These are phyloP conservation scores for Geotrichum armillariae DNA, from an alignment of 1,139 yeast genomes.

Conservation along the genomic window DNA sequence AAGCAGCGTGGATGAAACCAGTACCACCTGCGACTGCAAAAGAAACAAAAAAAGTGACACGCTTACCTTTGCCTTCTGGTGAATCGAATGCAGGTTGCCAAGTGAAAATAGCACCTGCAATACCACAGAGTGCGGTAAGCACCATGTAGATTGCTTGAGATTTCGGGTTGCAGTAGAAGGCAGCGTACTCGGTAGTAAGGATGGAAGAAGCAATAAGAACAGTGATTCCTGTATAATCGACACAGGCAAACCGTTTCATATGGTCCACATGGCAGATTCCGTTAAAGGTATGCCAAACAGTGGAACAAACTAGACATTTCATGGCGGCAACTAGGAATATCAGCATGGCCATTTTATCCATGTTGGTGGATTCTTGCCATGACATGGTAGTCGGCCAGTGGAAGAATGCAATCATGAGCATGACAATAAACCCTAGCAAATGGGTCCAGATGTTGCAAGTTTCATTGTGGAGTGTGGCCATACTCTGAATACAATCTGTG, in stretches of 20 bases:
- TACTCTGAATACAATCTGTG: conserved; percentile 54
- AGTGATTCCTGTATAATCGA: conserved; percentile 94
- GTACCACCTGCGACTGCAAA: conserved; percentile 74
- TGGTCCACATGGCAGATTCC: conserved; percentile 66
- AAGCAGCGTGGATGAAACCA: conserved; percentile 59
- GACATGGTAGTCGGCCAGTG: conserved; percentile 59
- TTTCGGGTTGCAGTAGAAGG: conserved; percentile 63
- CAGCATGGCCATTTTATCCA: conserved; percentile 58
- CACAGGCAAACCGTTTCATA: conserved; percentile 81
- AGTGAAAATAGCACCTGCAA: conserved; percentile 72
- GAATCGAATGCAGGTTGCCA: conserved; percentile 90
- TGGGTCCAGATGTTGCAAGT: conserved; percentile 95
- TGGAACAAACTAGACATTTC: conserved; percentile 74
- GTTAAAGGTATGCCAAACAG: conserved; percentile 90
- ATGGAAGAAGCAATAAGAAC: conserved; percentile 88
- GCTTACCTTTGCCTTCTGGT: conserved; percentile 76
- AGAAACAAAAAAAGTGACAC: conserved; percentile 82
- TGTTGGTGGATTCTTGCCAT: conserved; percentile 43
- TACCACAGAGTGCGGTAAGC: conserved; percentile 66
- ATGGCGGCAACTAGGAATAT: conserved; percentile 70
- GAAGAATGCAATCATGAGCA: conserved; percentile 55
- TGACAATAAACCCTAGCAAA: conserved; percentile 60
- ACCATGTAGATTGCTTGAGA: conserved; percentile 52
- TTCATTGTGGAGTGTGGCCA: conserved; percentile 78
- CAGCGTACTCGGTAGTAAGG: conserved; percentile 78